phyloP scores from a whole-genome alignment of 2,329 filamentous ascomycete species.

The Verticillium zaregamsianum region DNA sequence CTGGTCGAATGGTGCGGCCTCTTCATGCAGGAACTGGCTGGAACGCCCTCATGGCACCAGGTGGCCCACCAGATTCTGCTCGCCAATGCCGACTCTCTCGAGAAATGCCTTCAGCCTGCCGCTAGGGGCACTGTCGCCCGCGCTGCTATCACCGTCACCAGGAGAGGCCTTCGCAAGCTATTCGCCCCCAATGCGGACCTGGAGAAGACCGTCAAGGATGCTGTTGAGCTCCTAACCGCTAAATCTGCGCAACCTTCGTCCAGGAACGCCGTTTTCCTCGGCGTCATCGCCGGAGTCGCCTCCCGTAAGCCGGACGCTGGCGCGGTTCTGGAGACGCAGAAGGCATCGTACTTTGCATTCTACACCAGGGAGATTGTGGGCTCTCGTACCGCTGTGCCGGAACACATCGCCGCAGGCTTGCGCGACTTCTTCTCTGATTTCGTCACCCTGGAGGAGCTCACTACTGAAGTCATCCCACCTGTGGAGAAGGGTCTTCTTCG shows the following conservation, averaged over 20 bases:
- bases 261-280: slow-evolving; percentile 73
- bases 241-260: slow-evolving; percentile 62
- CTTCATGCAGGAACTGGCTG: slow-evolving; percentile 67
- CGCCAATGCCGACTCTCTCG: slow-evolving; percentile 68
- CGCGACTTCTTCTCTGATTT: slow-evolving; percentile 80
- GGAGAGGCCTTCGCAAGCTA: slow-evolving; percentile 73
- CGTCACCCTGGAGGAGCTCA: slow-evolving; percentile 67
- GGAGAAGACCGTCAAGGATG: slow-evolving; percentile 56
- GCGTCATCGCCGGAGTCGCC: slow-evolving; percentile 83
- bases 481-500: slow-evolving; percentile 86
- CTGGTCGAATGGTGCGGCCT: slow-evolving; percentile 86
- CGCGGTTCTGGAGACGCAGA: slow-evolving; percentile 58
- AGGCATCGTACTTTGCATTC: slow-evolving; percentile 72
- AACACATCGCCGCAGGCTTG: slow-evolving; percentile 69
- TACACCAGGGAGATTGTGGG: slow-evolving; percentile 82
- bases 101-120: slow-evolving; percentile 68
- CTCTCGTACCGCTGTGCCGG: slow-evolving; percentile 67
- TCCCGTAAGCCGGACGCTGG: slow-evolving; percentile 64
- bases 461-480: slow-evolving; percentile 70
- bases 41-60: slow-evolving; percentile 57
- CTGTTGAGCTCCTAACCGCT: slow-evolving; percentile 62
- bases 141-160: slow-evolving; percentile 72
- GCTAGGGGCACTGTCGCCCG: slow-evolving; percentile 62
- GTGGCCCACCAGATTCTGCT: slow-evolving; percentile 63
- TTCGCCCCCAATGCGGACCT: slow-evolving; percentile 57